These are phyloP conservation scores for Komagataella kurtzmanii DNA, from an alignment of 805 yeast genomes.

Conservation along the genomic window DNA sequence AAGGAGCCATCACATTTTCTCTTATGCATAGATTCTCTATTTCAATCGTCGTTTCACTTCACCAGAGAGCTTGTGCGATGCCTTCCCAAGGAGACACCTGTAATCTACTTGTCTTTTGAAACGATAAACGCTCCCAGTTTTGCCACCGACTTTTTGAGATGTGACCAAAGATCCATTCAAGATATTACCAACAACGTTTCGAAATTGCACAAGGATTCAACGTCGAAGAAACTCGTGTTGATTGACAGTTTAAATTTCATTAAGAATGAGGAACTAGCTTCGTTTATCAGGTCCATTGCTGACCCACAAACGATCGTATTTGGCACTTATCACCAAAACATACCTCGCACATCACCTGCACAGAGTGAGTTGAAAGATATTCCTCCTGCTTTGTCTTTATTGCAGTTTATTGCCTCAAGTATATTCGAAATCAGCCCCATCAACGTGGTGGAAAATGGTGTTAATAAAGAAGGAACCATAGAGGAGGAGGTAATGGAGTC, in stretches of 20 bases:
- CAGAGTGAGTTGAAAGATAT: slow-evolving; percentile 19
- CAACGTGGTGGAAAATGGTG: slow-evolving; percentile 3
- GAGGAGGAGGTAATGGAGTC: slow-evolving; percentile 38
- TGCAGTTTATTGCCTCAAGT: slow-evolving; percentile 64
- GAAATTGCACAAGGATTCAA: slow-evolving; percentile 1
- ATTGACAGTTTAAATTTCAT: slow-evolving; percentile 63
- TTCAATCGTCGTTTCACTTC: slow-evolving; percentile 50
- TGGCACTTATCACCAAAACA: slow-evolving; percentile 22
- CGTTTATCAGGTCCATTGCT: slow-evolving; percentile 30
- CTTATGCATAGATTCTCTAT: slow-evolving; percentile 52
- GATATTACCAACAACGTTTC: slow-evolving; percentile 5
- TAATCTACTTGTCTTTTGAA: slow-evolving; percentile 57
- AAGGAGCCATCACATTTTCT: slow-evolving; percentile 69
- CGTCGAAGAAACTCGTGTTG: slow-evolving; percentile 29
- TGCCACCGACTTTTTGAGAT: slow-evolving; percentile 35
- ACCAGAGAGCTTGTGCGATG: slow-evolving; percentile 43
- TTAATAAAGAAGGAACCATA: slow-evolving; percentile 3
- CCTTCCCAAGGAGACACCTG: slow-evolving; percentile 17
- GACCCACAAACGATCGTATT: slow-evolving; percentile 17
- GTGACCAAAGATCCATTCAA: slow-evolving; percentile 12
- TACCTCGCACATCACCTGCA: slow-evolving; percentile 6
- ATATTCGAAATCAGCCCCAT: slow-evolving; percentile 48
- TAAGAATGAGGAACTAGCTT: slow-evolving; percentile 27
- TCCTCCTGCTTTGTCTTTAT: slow-evolving; percentile 38
- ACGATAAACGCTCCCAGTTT: slow-evolving; percentile 38